These are phyloP conservation scores for Fraxinus pennsylvanica DNA, from an alignment of 257 asterid species.

Conservation along the genomic window DNA sequence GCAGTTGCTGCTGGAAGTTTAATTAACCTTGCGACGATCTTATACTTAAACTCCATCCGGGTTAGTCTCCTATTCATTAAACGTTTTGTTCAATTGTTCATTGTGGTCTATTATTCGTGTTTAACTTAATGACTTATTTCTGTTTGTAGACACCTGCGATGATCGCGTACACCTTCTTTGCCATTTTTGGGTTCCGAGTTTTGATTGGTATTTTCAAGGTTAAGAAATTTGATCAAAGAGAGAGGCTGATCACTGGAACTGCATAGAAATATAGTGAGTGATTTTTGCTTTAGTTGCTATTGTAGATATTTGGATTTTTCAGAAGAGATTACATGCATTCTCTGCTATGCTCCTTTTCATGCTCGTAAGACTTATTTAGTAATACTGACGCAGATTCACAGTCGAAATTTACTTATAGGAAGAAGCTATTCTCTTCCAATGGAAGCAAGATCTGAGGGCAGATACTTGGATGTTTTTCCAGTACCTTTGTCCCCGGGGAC, in stretches of 20 bases:
- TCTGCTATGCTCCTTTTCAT: background rate
- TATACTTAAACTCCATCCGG: slow-evolving; percentile 67
- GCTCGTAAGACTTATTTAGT: background rate
- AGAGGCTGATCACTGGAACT: slow-evolving; percentile 83
- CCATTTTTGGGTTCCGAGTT: slow-evolving; percentile 76
- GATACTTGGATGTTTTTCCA: background rate
- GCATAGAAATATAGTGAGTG: slow-evolving; percentile 55
- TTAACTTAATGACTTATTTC: slow-evolving; percentile 10
- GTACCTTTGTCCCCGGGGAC: background rate
- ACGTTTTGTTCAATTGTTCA: background rate
- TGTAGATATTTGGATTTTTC: background rate
- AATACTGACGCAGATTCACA: slow-evolving; percentile 2
- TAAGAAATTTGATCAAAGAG: slow-evolving; percentile 79
- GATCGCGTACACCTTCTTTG: slow-evolving; percentile 60
- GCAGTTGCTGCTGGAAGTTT: slow-evolving; percentile 98
- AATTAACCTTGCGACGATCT: slow-evolving; percentile 81
- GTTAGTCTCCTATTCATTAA: slow-evolving; percentile 41
- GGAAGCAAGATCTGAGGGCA: background rate
- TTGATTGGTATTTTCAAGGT: slow-evolving; percentile 74
- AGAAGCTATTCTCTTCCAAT: slow-evolving; percentile 1
- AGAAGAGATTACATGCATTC: background rate
- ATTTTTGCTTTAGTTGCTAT: background rate
- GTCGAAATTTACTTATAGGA: background rate
- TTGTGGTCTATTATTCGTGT: background rate
- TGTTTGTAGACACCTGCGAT: slow-evolving; percentile 70